Evolutionary conservation across 257 asterid genomes (phyloP).

Genomic region (Misopates orontium): DNA sequence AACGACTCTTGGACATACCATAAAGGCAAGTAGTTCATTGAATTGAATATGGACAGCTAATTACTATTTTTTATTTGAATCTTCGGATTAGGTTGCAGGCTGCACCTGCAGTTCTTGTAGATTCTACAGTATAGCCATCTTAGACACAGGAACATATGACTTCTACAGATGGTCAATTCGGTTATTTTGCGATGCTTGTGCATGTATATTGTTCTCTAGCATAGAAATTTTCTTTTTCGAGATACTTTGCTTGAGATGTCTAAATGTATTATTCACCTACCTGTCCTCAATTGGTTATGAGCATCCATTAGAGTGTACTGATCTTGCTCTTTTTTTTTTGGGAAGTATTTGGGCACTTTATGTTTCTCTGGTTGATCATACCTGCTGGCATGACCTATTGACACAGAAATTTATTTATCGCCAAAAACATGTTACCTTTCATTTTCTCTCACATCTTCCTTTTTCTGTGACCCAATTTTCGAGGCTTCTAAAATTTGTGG

Average conservation of each 20-base stretch:
- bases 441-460: slow-evolving; percentile 14
- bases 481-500: slow-evolving; percentile 15
- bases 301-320: no score
- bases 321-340: no score
- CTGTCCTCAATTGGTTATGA: not conserved
- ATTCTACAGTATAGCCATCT: no score
- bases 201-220: not conserved
- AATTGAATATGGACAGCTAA: slow-evolving; percentile 13
- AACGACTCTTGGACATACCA: slow-evolving; percentile 85
- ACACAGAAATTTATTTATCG: not conserved
- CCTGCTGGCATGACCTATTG: not conserved
- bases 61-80: not conserved
- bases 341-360: not conserved
- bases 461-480: slow-evolving; percentile 6
- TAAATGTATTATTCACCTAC: not conserved
- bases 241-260: slow-evolving; percentile 8
- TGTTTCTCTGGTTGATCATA: slow-evolving; percentile 16
- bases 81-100: slow-evolving; percentile 5
- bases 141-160: no score
- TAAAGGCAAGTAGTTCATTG: slow-evolving; percentile 51
- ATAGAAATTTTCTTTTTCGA: slow-evolving; percentile 8
- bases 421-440: slow-evolving; percentile 5
- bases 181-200: not conserved
- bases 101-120: not conserved
- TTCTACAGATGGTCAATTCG: no score